Evolutionary conservation across 768 basidiomycete genomes (phyloP).

Genomic region (Serendipita vermifera): DNA sequence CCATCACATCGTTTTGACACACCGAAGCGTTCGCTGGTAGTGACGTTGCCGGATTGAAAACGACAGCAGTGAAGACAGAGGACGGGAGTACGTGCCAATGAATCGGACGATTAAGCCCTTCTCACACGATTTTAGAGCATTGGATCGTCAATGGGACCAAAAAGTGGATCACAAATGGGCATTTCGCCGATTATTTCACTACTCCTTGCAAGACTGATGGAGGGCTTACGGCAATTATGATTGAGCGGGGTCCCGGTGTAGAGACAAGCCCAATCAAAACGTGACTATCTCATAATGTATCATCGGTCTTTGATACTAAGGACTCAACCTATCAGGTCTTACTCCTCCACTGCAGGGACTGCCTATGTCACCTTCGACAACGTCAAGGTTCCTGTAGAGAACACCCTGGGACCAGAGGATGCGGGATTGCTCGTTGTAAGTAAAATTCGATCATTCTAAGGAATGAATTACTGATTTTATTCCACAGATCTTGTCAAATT

Average conservation of each 20-base stretch:
- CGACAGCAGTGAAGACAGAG: constrained; percentile 62
- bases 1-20: background rate
- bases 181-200: constrained; percentile 15
- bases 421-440: constrained; percentile 46
- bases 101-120: background rate
- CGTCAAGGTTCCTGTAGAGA: constrained; percentile 74
- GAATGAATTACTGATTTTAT: background rate
- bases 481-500: constrained; percentile 45
- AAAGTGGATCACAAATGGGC: constrained; percentile 70
- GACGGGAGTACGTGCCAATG: constrained; percentile 40
- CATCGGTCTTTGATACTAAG: background rate
- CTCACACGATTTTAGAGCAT: constrained; percentile 26
- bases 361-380: constrained; percentile 72
- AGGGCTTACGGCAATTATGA: constrained; percentile 74
- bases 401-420: constrained; percentile 72
- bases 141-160: constrained; percentile 81
- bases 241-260: constrained; percentile 70
- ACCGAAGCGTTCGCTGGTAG: constrained; percentile 58
- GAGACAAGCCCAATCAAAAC: constrained; percentile 82
- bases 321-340: constrained; percentile 28
- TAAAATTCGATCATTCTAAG: background rate
- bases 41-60: constrained; percentile 74
- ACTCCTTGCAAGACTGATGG: constrained; percentile 29
- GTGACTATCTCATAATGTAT: background rate
- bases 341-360: constrained; percentile 80